These are phyloP conservation scores for Epichloe glyceriae DNA, from an alignment of 2,329 filamentous ascomycete species.

Conservation along the genomic window DNA sequence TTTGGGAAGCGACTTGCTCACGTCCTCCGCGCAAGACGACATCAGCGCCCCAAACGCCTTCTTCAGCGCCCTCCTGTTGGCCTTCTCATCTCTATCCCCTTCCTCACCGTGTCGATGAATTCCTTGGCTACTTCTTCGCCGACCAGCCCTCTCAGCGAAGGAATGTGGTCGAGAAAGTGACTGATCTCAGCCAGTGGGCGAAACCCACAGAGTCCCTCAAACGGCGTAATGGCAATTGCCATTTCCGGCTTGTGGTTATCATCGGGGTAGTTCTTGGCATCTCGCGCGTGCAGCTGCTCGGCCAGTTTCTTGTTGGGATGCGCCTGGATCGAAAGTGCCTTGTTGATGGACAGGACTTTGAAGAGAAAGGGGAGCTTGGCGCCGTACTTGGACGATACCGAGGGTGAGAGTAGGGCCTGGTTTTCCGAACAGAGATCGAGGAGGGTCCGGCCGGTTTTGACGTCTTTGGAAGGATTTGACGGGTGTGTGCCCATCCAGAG, in stretches of 20 bases:
- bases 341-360: constrained; percentile 93
- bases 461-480: constrained; percentile 84
- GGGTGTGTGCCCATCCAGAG: constrained; percentile 99
- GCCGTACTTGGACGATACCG: constrained; percentile 62
- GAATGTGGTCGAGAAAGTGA: constrained; percentile 56
- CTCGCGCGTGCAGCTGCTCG: constrained; percentile 71
- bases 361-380: constrained; percentile 88
- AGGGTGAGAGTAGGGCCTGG: constrained; percentile 61
- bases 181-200: constrained; percentile 74
- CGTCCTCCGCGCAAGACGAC: constrained; percentile 54
- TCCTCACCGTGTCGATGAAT: constrained; percentile 38
- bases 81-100: constrained; percentile 30
- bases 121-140: constrained; percentile 48
- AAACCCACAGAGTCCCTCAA: constrained; percentile 94
- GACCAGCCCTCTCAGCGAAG: constrained; percentile 50
- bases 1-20: constrained; percentile 43
- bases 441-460: constrained; percentile 70
- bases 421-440: constrained; percentile 84
- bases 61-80: constrained; percentile 69
- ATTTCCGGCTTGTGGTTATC: constrained; percentile 99
- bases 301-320: constrained; percentile 90
- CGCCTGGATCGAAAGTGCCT: constrained; percentile 92
- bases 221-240: constrained; percentile 93
- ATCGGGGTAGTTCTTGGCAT: constrained; percentile 92
- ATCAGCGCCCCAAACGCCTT: constrained; percentile 68